phyloP scores from a whole-genome alignment of 2,329 filamentous ascomycete species.

The Stylonectria norvegica region DNA sequence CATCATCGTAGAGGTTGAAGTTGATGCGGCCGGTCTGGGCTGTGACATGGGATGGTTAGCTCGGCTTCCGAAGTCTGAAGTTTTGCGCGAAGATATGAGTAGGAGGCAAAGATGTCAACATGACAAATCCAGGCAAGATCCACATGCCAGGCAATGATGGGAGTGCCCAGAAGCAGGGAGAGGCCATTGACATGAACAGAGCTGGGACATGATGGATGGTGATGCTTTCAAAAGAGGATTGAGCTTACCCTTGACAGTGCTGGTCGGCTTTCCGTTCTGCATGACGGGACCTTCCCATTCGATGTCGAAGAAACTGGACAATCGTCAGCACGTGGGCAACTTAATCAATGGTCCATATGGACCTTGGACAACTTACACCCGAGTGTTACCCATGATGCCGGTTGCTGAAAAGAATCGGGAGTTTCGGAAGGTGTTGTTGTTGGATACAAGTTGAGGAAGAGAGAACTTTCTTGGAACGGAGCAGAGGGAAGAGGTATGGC shows the following conservation, averaged over 20 bases:
- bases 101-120: constrained; percentile 4
- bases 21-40: constrained; percentile 76
- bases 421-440: constrained; percentile 37
- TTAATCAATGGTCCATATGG: constrained; percentile 11
- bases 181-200: neutral
- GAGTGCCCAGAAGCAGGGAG: too few relatives aligned
- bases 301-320: constrained; percentile 65
- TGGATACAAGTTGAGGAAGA: constrained; percentile 41
- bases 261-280: constrained; percentile 54
- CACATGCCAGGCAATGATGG: neutral
- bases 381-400: constrained; percentile 63
- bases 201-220: constrained; percentile 2
- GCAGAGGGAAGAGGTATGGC: constrained; percentile 40
- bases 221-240: constrained; percentile 6
- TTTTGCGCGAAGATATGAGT: constrained; percentile 1
- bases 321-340: constrained; percentile 20
- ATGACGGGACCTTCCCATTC: constrained; percentile 71
- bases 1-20: constrained; percentile 83
- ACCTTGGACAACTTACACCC: constrained; percentile 55
- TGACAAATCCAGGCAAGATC: constrained; percentile 7
- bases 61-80: constrained; percentile 2
- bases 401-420: constrained; percentile 54
- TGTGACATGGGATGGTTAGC: constrained; percentile 36
- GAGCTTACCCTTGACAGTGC: constrained; percentile 56
- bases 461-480: constrained; percentile 38